Conservation (phyloP, 768 basidiomycete species). For the Omphalotus guepiniiformis region DNA sequence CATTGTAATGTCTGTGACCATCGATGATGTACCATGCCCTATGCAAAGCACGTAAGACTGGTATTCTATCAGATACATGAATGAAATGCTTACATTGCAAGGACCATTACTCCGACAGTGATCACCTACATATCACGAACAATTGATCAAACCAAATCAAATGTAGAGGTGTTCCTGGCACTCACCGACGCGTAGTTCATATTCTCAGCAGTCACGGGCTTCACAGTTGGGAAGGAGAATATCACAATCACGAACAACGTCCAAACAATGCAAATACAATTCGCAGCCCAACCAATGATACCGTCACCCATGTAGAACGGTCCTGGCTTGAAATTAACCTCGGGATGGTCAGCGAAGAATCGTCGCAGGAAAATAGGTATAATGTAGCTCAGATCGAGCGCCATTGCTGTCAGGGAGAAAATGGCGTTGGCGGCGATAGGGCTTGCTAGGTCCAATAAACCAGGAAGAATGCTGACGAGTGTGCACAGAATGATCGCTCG, state of each 20-base stretch:
- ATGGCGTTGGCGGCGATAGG: constrained; percentile 75
- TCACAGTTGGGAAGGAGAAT: constrained; percentile 66
- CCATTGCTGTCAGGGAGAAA: constrained; percentile 78
- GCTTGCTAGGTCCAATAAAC: constrained; percentile 72
- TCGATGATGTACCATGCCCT: constrained; percentile 51
- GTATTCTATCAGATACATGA: not conserved
- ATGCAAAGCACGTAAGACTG: constrained; percentile 1
- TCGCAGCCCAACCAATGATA: constrained; percentile 54
- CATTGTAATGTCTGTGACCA: constrained; percentile 52
- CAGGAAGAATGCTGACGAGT: constrained; percentile 61
- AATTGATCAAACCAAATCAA: not conserved
- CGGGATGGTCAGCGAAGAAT: constrained; percentile 65
- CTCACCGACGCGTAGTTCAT: constrained; percentile 82
- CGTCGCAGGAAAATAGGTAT: constrained; percentile 78
- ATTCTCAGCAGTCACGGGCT: constrained; percentile 64
- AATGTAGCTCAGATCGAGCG: constrained; percentile 74
- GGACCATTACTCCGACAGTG: constrained; percentile 46
- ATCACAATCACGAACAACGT: constrained; percentile 66
- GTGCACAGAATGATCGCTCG: constrained; percentile 76
- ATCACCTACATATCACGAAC: constrained; percentile 33
- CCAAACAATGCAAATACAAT: constrained; percentile 65
- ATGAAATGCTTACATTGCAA: constrained; percentile 41
- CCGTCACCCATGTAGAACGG: constrained; percentile 84
- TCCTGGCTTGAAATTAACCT: constrained; percentile 80
- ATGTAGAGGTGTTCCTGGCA: constrained; percentile 2